Percentiles rank a stretch among this genome's conserved stretches.
Evolutionary conservation across 2,329 filamentous ascomycete species (phyloP).

Genomic region (Pseudopithomyces maydicus): DNA sequence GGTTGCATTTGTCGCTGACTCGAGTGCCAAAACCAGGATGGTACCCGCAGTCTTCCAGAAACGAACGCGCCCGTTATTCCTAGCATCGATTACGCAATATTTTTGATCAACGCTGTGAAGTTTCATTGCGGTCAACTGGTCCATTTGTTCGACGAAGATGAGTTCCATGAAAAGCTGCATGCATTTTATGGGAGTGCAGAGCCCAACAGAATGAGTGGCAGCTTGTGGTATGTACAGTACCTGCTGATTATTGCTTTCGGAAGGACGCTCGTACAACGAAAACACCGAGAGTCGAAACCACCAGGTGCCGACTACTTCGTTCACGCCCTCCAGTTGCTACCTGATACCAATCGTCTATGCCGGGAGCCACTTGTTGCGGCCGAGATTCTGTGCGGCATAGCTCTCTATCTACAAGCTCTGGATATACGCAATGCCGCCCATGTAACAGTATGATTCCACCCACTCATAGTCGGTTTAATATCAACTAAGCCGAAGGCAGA

Average conservation of each 20-base stretch:
- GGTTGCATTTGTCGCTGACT: not conserved
- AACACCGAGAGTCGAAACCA: conserved; percentile 39
- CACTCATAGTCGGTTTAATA: not conserved
- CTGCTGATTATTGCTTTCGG: conserved; percentile 61
- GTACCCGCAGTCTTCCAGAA: conserved; percentile 36
- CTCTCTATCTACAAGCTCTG: conserved; percentile 59
- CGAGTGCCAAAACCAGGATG: conserved; percentile 33
- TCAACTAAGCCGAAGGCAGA: conserved; percentile 34
- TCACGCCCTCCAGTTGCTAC: conserved; percentile 63
- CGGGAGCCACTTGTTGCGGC: conserved; percentile 53
- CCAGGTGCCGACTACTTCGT: conserved; percentile 65
- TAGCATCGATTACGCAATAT: conserved; percentile 57
- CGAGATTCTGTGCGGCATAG: conserved; percentile 58
- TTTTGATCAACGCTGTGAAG: conserved; percentile 61
- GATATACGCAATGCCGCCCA: conserved; percentile 55
- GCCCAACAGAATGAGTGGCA: conserved; percentile 27
- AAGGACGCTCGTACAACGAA: conserved; percentile 56
- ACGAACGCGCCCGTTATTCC: conserved; percentile 51
- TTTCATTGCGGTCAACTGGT: conserved; percentile 62
- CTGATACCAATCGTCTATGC: conserved; percentile 50
- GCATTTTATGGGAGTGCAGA: conserved; percentile 48
- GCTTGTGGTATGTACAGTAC: conserved; percentile 60
- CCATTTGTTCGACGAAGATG: conserved; percentile 60
- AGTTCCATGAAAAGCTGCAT: conserved; percentile 54
- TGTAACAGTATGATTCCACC: conserved; percentile 46